Base-by-base conservation (phyloP, 1,284 basidiomycete species). In the Wallemia ichthyophaga region DNA sequence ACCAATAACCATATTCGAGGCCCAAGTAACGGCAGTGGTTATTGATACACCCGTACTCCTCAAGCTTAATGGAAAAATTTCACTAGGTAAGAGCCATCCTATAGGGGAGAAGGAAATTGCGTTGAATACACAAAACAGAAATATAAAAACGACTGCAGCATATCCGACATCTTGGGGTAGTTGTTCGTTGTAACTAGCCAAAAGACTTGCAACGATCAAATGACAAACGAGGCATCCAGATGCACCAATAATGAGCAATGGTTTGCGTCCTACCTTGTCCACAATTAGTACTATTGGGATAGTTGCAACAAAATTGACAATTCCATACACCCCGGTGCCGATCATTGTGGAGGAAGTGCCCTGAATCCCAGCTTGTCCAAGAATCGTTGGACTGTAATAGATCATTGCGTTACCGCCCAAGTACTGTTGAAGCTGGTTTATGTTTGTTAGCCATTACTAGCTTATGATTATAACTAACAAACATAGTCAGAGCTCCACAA, bases 301-400 rank as follows among this genome's bases (percentile, higher is more conserved):
- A 0, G 81, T 83, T 13, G 81, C 80, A 61, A 83, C 71, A 67
- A 80, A 77, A 55, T 71, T 79, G 76, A 77, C 80, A 64, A 86
- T 78, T 57, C 84, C 84, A 60, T 85, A 84, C 13, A 86, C 78
- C 58, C 84, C 85, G 11, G 84, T 86, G 1, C 83, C 82, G 28
- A 86, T 73, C 1, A 85, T 73, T 0, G 75, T 76, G 32, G 72
- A 75, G 0, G 79, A 74, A 64, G 75, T 79, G 21, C 64, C 60
- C 48, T 32, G 27, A 13, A 56, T 2, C 23, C 32, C 26, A 23
- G 27, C 33, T 53, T 28, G 37, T 3, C 37, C 37, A 11, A 48
- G n/a, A 33, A n/a, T 7, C 23, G n/a, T 60, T 15, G 60, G 62
- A 15, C 79, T 79, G 61, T 81, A 82, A 68, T 81, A 81, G n/a